Conservation (phyloP, 2,329 filamentous ascomycete species). For the Phaeosphaeriaceae sp. region DNA sequence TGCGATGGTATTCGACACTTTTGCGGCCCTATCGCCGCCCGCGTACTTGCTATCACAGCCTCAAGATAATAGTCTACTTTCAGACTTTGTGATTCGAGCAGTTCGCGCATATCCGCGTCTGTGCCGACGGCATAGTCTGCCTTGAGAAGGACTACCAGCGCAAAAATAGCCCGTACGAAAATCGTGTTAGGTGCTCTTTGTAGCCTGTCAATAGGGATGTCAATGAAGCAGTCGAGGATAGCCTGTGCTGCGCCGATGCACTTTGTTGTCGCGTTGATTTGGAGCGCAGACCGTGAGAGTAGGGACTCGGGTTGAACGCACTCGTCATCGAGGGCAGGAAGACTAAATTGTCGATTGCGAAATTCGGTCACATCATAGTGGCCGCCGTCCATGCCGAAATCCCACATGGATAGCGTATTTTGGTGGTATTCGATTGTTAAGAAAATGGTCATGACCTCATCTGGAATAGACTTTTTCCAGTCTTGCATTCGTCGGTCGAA, state of each 20-base stretch:
- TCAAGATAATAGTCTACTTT: conserved; percentile 42
- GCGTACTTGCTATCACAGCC: conserved; percentile 24
- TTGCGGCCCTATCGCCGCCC: conserved; percentile 36
- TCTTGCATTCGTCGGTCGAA: conserved; percentile 46
- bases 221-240: conserved; percentile 39
- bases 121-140: conserved; percentile 45
- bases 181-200: conserved; percentile 36
- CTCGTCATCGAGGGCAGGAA: conserved; percentile 43
- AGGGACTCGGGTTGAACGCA: conserved; percentile 42
- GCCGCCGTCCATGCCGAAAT: conserved; percentile 48
- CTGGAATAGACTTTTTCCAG: conserved; percentile 40
- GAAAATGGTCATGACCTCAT: conserved; percentile 37
- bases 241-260: conserved; percentile 41
- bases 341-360: conserved; percentile 39
- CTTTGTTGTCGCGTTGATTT: conserved; percentile 46
- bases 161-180: conserved; percentile 43
- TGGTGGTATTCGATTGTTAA: conserved; percentile 40
- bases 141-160: conserved; percentile 41
- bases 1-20: conserved; percentile 40
- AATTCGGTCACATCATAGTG: conserved; percentile 45
- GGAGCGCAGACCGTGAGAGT: conserved; percentile 39
- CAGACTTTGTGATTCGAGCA: conserved; percentile 40
- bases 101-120: conserved; percentile 40
- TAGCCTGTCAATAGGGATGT: conserved; percentile 25
- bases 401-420: conserved; percentile 46